A percentile compares a stretch with the other conserved stretches of the same genome.
Evolutionary conservation across 164 flowering plant species (phyloP).

Genomic region (Piper betle): DNA sequence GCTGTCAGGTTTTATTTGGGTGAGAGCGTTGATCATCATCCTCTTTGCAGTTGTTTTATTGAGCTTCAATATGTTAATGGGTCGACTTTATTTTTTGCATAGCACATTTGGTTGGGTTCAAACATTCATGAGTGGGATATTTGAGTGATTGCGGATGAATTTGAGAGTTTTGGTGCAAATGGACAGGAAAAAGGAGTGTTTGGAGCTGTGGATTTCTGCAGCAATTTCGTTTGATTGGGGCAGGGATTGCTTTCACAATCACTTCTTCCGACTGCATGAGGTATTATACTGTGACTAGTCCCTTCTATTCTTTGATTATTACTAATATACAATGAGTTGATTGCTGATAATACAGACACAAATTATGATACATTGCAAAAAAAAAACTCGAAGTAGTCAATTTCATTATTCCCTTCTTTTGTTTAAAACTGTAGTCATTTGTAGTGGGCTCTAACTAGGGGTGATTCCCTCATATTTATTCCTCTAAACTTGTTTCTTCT

Average conservation of each 20-base stretch:
- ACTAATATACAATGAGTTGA: not conserved
- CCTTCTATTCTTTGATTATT: no score
- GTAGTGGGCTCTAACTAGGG: no score
- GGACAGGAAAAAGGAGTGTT: conserved; percentile 13
- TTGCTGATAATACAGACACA: not conserved
- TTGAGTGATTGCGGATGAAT: no score
- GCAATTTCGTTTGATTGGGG: conserved; percentile 29
- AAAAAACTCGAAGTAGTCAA: no score
- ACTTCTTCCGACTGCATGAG: conserved; percentile 45
- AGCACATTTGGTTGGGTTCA: not conserved
- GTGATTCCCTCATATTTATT: no score
- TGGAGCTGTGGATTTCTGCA: conserved; percentile 30
- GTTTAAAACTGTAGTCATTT: no score
- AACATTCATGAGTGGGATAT: no score
- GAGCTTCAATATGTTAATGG: not conserved
- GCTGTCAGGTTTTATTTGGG: conserved; percentile 21
- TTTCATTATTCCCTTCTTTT: no score
- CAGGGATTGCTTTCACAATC: conserved; percentile 34
- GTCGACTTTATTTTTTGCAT: not conserved
- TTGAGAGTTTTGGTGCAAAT: not conserved
- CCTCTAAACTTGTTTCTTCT: no score
- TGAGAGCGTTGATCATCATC: not conserved
- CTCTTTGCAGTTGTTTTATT: conserved; percentile 3
- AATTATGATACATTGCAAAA: not conserved
- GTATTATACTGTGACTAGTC: conserved; percentile 10